Evolutionary conservation across 176 grass and related monocot species (phyloP), one percentile per base, ranked within the genome.

Genomic region (Thalia dealbata): DNA sequence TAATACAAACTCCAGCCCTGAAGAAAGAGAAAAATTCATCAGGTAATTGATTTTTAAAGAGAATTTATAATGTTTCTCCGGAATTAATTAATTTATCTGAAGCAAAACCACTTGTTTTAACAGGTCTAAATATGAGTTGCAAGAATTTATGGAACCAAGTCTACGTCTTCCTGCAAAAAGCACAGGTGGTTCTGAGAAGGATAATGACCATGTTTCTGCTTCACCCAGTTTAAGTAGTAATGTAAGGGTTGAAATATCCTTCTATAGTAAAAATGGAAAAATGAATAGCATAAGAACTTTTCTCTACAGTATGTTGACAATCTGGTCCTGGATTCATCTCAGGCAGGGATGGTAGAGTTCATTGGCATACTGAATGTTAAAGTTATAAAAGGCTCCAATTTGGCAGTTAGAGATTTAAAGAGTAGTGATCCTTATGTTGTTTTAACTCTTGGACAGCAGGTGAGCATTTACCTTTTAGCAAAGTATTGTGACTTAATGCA

Each of bases 71-170:
- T 24, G 10, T 23, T 70, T 24, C 43, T 23, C 41, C 12, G 0
- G 8, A 2, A 18, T 65, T 10, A 65, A 11, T 68, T 32, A 68
- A 14, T 23, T 0, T n/a, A 24, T 6, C 67, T 32, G 50, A 71
- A 13, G 61, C 14, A n/a, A 29, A 42, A 10, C 45, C 71, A 30
- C 69, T 67, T 44, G 3, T 22, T 32, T 68, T 80, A 64, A 78
- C 61, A 92, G 93, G 75, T 84, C 89, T 3, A 97, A 97, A 77
- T 92, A 97, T 52, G 84, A 90, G 60, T 60, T 81, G 1, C 89
- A 92, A 82, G 87, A 92, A 75, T 92, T 92, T 86, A 16, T 96
- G 60, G 81, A 90, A 62, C 92, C 92, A 78, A 88, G 87, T 81
- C 76, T 96, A 63, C 73, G 84, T 41, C 90, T 96, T 84, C 90